Evolutionary conservation across 2,329 filamentous ascomycete genomes (phyloP).

Genomic region (Pseudocercospora pini-densiflorae): DNA sequence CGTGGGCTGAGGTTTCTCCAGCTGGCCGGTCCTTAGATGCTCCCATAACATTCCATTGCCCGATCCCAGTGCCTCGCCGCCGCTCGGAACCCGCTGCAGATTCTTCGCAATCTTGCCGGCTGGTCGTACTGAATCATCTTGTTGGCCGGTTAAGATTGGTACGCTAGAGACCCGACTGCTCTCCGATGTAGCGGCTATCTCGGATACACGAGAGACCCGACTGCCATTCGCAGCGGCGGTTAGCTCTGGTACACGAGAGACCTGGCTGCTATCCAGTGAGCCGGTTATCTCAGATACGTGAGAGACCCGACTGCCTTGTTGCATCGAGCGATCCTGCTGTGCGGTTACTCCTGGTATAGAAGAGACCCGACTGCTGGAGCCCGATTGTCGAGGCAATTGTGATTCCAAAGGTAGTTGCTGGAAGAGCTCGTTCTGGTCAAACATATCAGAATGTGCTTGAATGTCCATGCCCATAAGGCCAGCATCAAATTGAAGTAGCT

Average conservation of each 20-base stretch:
- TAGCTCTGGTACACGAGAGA: background rate
- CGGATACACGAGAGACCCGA: background rate
- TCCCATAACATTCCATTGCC: constrained; percentile 28
- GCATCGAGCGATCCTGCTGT: background rate
- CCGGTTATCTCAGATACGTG: too few relatives aligned
- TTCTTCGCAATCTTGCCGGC: background rate
- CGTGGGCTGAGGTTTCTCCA: constrained; percentile 25
- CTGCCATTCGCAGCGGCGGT: background rate
- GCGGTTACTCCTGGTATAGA: background rate
- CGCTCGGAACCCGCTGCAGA: constrained; percentile 5
- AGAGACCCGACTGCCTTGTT: constrained; percentile 1
- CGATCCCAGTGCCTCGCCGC: background rate
- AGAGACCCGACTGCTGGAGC: background rate
- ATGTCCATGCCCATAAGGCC: background rate
- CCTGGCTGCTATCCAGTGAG: background rate
- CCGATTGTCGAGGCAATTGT: background rate
- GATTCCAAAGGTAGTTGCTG: background rate
- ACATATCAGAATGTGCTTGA: background rate
- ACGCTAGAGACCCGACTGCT: too few relatives aligned
- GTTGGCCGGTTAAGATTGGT: background rate
- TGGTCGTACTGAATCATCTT: constrained; percentile 6
- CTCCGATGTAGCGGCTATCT: too few relatives aligned
- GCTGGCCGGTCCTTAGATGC: constrained; percentile 27
- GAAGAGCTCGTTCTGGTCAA: background rate
- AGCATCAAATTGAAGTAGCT: background rate